Evolutionary conservation across 495 filamentous ascomycete genomes (phyloP).

Genomic region (Neurospora sp.): DNA sequence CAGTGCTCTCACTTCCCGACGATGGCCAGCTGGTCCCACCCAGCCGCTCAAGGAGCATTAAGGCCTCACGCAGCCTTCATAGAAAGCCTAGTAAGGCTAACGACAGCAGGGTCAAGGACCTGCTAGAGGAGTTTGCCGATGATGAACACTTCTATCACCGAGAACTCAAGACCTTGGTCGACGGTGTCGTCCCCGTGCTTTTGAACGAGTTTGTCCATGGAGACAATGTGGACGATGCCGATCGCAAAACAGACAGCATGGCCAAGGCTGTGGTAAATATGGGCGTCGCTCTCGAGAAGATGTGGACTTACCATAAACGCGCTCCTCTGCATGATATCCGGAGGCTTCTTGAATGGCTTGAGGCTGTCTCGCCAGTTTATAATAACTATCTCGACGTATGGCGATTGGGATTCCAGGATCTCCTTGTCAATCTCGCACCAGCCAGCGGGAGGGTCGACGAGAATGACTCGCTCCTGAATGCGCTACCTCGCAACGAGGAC

Average conservation of each 20-base stretch:
- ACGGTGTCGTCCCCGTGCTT: constrained; percentile 91
- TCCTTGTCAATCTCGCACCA: constrained; percentile 86
- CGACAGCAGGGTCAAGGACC: constrained; percentile 56
- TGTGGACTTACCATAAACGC: constrained; percentile 68
- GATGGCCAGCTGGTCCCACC: constrained; percentile 39
- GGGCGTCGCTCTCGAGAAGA: constrained; percentile 78
- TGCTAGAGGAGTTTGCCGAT: constrained; percentile 69
- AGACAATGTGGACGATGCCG: constrained; percentile 54
- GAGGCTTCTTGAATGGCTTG: constrained; percentile 69
- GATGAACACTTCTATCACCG: constrained; percentile 89
- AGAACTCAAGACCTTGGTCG: constrained; percentile 86
- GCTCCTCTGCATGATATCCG: constrained; percentile 63
- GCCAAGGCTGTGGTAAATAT: constrained; percentile 89
- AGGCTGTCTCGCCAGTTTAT: constrained; percentile 66
- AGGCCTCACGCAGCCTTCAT: constrained; percentile 62
- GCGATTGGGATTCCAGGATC: constrained; percentile 90
- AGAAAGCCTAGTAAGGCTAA: constrained; percentile 54
- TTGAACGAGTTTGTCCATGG: constrained; percentile 71
- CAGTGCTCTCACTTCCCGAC: constrained; percentile 70
- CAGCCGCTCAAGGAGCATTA: constrained; percentile 45
- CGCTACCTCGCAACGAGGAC: constrained; percentile 63
- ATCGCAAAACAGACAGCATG: constrained; percentile 36
- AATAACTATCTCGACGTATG: constrained; percentile 81
- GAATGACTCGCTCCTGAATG: constrained; percentile 51
- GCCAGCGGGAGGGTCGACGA: constrained; percentile 39